phyloP scores from a whole-genome alignment of 1,139 yeast genomes.

The Petasospora rhodanensis region DNA sequence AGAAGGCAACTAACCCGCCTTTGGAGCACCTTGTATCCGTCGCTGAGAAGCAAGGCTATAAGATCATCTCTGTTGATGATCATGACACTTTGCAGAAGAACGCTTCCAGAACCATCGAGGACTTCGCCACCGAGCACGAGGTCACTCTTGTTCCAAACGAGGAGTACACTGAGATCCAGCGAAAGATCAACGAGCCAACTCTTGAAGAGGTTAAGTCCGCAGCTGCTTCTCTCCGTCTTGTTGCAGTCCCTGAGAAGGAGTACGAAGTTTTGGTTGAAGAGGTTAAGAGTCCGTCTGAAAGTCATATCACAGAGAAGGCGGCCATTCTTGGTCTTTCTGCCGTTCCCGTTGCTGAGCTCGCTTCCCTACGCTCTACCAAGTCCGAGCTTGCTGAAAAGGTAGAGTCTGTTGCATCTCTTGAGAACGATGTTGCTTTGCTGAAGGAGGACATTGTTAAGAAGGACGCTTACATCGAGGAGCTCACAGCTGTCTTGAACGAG shows the following conservation, averaged over 20 bases:
- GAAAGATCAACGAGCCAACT: conserved; percentile 33
- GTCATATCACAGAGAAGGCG: conserved; percentile 29
- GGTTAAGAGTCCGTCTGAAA: conserved; percentile 23
- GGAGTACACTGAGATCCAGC: conserved; percentile 28
- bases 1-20: conserved; percentile 29
- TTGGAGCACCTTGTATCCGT: conserved; percentile 23
- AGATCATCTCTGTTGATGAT: conserved; percentile 26
- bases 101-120: conserved; percentile 29
- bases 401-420: conserved; percentile 3
- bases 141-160: conserved; percentile 27
- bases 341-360: conserved; percentile 22
- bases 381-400: conserved; percentile 7
- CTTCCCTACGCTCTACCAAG: conserved; percentile 17
- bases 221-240: conserved; percentile 22
- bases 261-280: conserved; percentile 20
- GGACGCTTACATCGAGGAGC: conserved; percentile 22
- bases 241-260: conserved; percentile 28
- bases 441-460: conserved; percentile 21
- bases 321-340: conserved; percentile 23
- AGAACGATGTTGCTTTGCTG: conserved; percentile 24
- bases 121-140: conserved; percentile 24
- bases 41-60: conserved; percentile 27
- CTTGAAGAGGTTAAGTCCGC: conserved; percentile 32
- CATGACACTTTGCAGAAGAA: conserved; percentile 26
- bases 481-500: conserved; percentile 9